phyloP scores from a whole-genome alignment of 768 basidiomycete species.

The Holtermanniella nyarrowii region DNA sequence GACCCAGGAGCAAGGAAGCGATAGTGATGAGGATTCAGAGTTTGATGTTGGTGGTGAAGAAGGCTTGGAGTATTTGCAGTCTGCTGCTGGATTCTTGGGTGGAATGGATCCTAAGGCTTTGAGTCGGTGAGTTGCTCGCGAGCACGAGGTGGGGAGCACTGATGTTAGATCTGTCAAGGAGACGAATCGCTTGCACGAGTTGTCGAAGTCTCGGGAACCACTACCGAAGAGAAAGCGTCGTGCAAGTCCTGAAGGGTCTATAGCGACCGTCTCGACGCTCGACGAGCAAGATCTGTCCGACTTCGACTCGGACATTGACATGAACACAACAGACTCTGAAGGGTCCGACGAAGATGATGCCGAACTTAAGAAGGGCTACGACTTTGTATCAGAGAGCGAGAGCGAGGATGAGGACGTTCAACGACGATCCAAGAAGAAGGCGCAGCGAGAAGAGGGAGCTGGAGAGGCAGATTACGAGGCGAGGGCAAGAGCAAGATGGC shows the following conservation, averaged over 20 bases:
- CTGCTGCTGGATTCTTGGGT: slow-evolving; percentile 57
- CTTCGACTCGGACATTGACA: slow-evolving; percentile 36
- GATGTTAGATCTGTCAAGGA: slow-evolving; percentile 69
- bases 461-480: slow-evolving; percentile 46
- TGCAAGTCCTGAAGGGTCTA: slow-evolving; percentile 43
- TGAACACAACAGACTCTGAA: slow-evolving; percentile 35
- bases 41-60: slow-evolving; percentile 54
- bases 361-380: slow-evolving; percentile 4
- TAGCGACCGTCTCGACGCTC: slow-evolving; percentile 51
- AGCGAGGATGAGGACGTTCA: slow-evolving; percentile 61
- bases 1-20: neutral
- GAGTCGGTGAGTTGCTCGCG: slow-evolving; percentile 51
- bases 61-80: slow-evolving; percentile 55
- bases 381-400: slow-evolving; percentile 6
- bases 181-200: slow-evolving; percentile 57
- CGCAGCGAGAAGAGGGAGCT: slow-evolving; percentile 40
- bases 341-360: slow-evolving; percentile 34
- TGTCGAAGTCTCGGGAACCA: slow-evolving; percentile 48
- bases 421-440: slow-evolving; percentile 48
- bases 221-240: slow-evolving; percentile 45
- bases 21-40: slow-evolving; percentile 46
- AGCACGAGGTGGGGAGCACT: slow-evolving; percentile 3
- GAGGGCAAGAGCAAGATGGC: slow-evolving; percentile 45
- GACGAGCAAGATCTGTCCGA: slow-evolving; percentile 52
- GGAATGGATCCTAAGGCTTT: slow-evolving; percentile 69